phyloP scores from a whole-genome alignment of 495 filamentous ascomycete species.

The Trichocladium antarcticum region DNA sequence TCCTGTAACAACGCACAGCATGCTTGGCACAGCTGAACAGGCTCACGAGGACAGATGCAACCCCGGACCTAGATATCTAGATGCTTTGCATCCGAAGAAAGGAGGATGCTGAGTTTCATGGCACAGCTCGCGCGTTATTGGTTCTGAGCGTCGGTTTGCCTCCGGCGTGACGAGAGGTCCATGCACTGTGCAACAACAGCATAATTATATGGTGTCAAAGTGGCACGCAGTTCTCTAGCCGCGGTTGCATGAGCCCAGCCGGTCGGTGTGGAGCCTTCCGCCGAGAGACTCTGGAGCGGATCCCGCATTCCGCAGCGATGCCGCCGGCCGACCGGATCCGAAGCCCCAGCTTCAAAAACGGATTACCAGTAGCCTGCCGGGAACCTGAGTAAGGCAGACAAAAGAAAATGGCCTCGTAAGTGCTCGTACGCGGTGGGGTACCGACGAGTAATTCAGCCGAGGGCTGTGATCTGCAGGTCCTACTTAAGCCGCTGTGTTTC shows the following conservation, averaged over 20 bases:
- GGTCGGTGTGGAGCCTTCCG: conserved; percentile 1
- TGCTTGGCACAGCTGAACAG: background rate
- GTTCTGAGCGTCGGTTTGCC: conserved; percentile 17
- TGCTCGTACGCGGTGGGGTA: background rate
- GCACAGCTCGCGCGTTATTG: conserved; percentile 12
- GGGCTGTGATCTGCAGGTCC: background rate
- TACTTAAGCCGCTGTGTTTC: background rate
- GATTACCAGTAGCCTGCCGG: background rate
- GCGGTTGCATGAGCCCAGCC: background rate
- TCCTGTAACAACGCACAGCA: no score
- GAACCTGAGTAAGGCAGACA: no score
- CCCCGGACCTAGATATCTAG: background rate
- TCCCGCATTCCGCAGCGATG: background rate
- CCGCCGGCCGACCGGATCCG: conserved; percentile 7
- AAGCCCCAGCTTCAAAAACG: background rate
- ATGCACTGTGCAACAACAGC: conserved; percentile 18
- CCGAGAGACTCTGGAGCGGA: conserved; percentile 5
- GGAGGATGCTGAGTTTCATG: conserved; percentile 18
- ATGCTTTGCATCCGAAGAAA: conserved; percentile 15
- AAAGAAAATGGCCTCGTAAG: no score
- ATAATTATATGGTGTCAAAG: conserved; percentile 6
- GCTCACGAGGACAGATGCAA: conserved; percentile 15
- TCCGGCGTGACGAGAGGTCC: conserved; percentile 17
- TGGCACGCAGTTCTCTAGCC: conserved; percentile 16
- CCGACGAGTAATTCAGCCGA: conserved; percentile 12